Base-by-base conservation (phyloP, 2,329 filamentous ascomycete genomes). In the Macrophomina phaseolina region DNA sequence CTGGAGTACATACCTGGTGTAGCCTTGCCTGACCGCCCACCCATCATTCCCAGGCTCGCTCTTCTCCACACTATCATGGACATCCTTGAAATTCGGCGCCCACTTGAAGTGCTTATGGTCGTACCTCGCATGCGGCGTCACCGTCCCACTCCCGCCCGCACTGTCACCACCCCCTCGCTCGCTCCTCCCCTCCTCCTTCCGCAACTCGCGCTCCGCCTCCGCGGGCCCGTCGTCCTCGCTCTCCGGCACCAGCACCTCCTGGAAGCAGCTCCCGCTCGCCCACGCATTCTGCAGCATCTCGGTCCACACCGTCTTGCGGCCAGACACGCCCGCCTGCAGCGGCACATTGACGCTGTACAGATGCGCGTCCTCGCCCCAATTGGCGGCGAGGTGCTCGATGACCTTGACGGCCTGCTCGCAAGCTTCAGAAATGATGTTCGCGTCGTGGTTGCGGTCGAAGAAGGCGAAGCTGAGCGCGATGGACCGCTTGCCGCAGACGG, bases 271-370 rank as follows among this genome's bases (percentile, higher is more conserved):
- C 3, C 86, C 84, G 23, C 83, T 84, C 48, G 49, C 45, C 95
- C 95, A 99, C 75, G 90, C 89, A 78, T 98, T 99, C 80, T 97
- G 92, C 73, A 98, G 81, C 85, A 97, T 91, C 68, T 88, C 82
- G 2, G 95, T 94, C 81, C 89, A 97, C n/a, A 95, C 74, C 4
- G 94, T 88, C 80, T 91, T 93, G 64, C 86, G 85, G 18, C 81
- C 76, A 71, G 90, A 90, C 0, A 97, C 87, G 6, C 89, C 90
- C 68, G 91, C 89, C 14, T 95, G 85, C 11, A 98, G 82, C 23
- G 95, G 94, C 8, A 98, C 90, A 75, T 98, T 98, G 71, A 98
- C 89, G 56, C 87, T 91, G 78, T 97, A 98, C n/a, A 98, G 81
- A 75, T 97, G 92, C 5, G 92, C 89, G 28, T 85, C 85, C 83